Conservation (phyloP, 129 eudicot species). For the carrot (Daucus carota) region DH1_v3.0 NC_030387.2:33505501-33506000, state of each 20-base stretch:
- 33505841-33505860: background rate
- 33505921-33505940: conserved; percentile 91
- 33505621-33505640: background rate
- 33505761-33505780: conserved; percentile 96
- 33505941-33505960: conserved; percentile 76
- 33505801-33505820: conserved; percentile 2
- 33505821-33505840: background rate
- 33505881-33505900: conserved; percentile 34
- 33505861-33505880: background rate
- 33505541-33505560: background rate
- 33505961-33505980: conserved; percentile 81
- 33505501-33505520: no score
- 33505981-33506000: conserved; percentile 84
- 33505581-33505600: background rate
- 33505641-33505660: conserved; percentile 8
- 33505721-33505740: conserved; percentile 97
- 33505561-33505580: background rate
- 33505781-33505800: conserved; percentile 95
- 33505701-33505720: conserved; percentile 98
- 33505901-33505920: conserved; percentile 98
- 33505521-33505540: background rate
- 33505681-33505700: conserved; percentile 99
- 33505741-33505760: conserved; percentile 97
- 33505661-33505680: conserved; percentile 51
- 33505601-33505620: background rate